phyloP scores from a whole-genome alignment of 768 basidiomycete genomes.

The Xerocomus potaroensis region DNA sequence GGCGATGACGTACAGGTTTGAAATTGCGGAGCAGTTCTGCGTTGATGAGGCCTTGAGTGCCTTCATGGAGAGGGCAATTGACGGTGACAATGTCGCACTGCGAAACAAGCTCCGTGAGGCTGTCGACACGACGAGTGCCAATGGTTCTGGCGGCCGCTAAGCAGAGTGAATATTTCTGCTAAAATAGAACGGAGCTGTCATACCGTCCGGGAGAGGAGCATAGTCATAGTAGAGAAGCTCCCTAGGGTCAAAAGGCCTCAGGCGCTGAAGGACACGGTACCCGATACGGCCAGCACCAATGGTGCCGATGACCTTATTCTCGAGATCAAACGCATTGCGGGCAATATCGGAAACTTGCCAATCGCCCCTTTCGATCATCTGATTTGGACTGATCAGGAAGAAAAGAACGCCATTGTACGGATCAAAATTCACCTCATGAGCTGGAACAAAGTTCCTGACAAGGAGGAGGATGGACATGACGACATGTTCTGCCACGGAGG shows the following conservation, averaged over 20 bases:
- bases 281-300: constrained; percentile 81
- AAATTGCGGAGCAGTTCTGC: constrained; percentile 76
- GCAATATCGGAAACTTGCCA: constrained; percentile 84
- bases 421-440: constrained; percentile 62
- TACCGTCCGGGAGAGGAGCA: constrained; percentile 59
- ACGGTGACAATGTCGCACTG: constrained; percentile 78
- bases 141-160: constrained; percentile 62
- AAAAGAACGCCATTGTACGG: neutral
- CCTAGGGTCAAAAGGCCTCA: constrained; percentile 80
- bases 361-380: constrained; percentile 78
- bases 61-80: constrained; percentile 83
- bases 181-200: neutral
- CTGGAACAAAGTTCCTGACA: constrained; percentile 83
- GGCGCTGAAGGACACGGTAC: constrained; percentile 79
- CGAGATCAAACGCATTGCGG: constrained; percentile 79
- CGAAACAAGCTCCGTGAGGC: constrained; percentile 57
- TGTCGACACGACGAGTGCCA: constrained; percentile 66
- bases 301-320: constrained; percentile 86
- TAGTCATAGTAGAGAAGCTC: constrained; percentile 89
- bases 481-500: constrained; percentile 86
- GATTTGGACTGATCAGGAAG: neutral
- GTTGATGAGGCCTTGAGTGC: constrained; percentile 74
- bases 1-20: constrained; percentile 39
- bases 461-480: constrained; percentile 86
- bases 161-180: neutral